Base-by-base conservation (phyloP, 2,329 filamentous ascomycete genomes). In the Neonectria hederae region DNA sequence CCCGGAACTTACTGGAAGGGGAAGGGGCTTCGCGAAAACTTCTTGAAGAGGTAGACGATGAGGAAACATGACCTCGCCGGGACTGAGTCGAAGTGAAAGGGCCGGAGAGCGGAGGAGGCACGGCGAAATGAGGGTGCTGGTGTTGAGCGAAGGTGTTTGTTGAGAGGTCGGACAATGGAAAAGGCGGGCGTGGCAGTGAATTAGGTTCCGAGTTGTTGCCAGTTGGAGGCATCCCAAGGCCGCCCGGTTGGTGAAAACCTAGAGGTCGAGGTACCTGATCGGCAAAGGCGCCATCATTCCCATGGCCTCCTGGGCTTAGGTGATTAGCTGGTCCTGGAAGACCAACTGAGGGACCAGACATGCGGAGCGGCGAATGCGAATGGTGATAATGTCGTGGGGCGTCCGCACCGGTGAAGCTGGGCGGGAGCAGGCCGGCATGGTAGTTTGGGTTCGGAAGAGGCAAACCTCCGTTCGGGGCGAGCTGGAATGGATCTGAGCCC, bases 361-460 rank as follows among this genome's bases (percentile, higher is more conserved):
- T 38, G 26, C 52, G 48, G 28, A 54, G 62, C 46, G 49, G 38
- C 54, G 59, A 62, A 24, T 19, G 30, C 17, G 58, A 62, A 52
- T 59, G 60, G 32, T 65, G 65, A 43, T 59, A 59, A 21, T 62
- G 63, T 54, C 63, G 69, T 22, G 66, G 65, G 59, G 65, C 65
- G 42, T 54, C 57, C 40, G 66, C 48, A 21, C 60, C 63, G 17
- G 61, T 30, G 48, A 75, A 57, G 30, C 49, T 45, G 30, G 72
- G 66, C 40, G 57, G 52, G 17, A 53, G 42, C 45, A 63, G 59
- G 35, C 35, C 45, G 40, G 61, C 48, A 21, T 71, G 63, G 58
- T 71, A 56, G 26, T 62, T 62, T 54, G 72, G 49, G 43, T 70
- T 63, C 17, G 74, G 74, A 42, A 69, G 67, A 51, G 73, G 67